These are phyloP conservation scores for Spergularia marina DNA, from an alignment of 148 eudicot species.

Conservation along the genomic window DNA sequence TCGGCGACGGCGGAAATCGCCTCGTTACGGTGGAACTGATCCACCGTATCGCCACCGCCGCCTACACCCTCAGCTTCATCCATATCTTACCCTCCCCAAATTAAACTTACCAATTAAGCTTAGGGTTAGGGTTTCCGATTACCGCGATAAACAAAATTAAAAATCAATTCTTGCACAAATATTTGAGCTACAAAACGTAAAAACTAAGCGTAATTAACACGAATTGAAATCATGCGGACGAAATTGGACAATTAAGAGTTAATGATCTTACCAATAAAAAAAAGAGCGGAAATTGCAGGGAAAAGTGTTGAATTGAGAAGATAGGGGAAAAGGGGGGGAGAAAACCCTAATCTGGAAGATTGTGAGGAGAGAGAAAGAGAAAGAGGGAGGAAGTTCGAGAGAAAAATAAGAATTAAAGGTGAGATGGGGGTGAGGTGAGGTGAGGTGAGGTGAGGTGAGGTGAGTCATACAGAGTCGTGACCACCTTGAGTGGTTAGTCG, in stretches of 20 bases:
- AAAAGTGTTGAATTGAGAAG: constrained; percentile 11
- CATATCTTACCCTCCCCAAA: constrained; percentile 28
- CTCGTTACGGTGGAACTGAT: constrained; percentile 58
- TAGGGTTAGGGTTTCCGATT: constrained; percentile 19
- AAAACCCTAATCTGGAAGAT: constrained; percentile 53
- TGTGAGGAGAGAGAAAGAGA: constrained; percentile 6
- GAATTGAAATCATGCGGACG: not conserved
- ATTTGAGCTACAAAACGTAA: not conserved
- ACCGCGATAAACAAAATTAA: not conserved
- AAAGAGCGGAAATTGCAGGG: constrained; percentile 4
- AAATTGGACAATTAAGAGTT: not conserved
- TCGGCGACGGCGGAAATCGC: constrained; percentile 83
- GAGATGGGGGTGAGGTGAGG: not conserved
- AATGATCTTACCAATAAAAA: constrained; percentile 33
- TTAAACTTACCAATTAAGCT: not conserved
- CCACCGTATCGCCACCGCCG: constrained; percentile 41
- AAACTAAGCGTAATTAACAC: not conserved
- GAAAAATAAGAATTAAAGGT: not conserved
- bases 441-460: not conserved
- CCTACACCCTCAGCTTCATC: constrained; percentile 54
- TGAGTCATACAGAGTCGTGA: too few species aligned
- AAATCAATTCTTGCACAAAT: not conserved
- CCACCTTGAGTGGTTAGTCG: too few species aligned
- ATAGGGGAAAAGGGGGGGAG: constrained; percentile 8
- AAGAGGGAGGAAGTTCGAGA: constrained; percentile 12